Conservation (phyloP, 306 rosid genomes). For the Cercis canadensis region DNA sequence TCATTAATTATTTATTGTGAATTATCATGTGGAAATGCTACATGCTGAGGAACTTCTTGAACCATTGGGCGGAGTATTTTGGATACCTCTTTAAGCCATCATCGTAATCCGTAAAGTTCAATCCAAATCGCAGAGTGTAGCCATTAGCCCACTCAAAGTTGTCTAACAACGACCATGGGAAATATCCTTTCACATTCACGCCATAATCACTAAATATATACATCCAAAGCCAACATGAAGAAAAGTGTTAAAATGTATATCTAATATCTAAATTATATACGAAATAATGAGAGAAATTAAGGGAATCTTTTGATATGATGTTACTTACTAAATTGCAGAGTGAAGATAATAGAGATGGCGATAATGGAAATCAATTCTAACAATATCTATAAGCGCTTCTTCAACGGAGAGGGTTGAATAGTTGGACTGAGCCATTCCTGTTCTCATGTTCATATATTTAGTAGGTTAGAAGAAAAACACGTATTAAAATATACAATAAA, state of each 20-base stretch:
- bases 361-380: constrained; percentile 42
- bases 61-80: constrained; percentile 53
- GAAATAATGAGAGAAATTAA: neutral
- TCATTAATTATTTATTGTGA: no score
- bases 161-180: constrained; percentile 61
- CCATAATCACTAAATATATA: constrained; percentile 19
- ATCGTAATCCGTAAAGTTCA: constrained; percentile 46
- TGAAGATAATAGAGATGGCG: constrained; percentile 46
- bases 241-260: no score
- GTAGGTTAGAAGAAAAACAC: no score
- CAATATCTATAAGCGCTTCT: constrained; percentile 40
- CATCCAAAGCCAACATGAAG: no score
- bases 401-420: constrained; percentile 35
- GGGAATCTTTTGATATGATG: no score
- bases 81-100: constrained; percentile 42
- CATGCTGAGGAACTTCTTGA: constrained; percentile 41
- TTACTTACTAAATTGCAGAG: constrained; percentile 44
- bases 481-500: no score
- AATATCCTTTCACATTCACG: constrained; percentile 51
- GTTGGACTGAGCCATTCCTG: constrained; percentile 46
- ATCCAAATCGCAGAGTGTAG: constrained; percentile 46
- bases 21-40: neutral
- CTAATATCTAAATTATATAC: no score
- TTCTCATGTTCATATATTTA: neutral
- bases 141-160: constrained; percentile 57